A percentile compares a stretch with the other conserved stretches of the same genome.
Evolutionary conservation across 805 yeast species (phyloP).

Genomic region (Pichia eremophila): DNA sequence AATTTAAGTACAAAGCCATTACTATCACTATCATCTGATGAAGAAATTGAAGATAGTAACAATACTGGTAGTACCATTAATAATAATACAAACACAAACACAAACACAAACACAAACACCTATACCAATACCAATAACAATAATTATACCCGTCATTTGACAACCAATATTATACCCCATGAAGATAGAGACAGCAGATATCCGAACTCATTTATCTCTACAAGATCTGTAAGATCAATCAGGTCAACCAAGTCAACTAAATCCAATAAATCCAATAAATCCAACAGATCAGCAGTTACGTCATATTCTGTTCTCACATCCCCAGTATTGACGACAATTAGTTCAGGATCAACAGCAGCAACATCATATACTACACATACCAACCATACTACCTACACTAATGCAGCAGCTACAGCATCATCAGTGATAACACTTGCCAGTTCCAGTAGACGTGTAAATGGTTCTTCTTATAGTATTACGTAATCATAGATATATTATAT

Average conservation of each 20-base stretch:
- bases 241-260: not conserved
- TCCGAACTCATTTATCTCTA: not conserved
- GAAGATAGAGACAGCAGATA: not conserved
- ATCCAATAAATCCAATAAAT: not conserved
- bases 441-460: conserved; percentile 1
- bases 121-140: too few species aligned
- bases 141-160: not conserved
- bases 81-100: too few species aligned
- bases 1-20: conserved; percentile 38
- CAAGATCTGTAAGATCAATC: not conserved
- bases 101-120: too few species aligned
- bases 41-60: not conserved
- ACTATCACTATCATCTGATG: conserved; percentile 27
- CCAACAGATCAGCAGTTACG: not conserved
- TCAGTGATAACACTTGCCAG: conserved; percentile 7
- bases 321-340: conserved; percentile 8
- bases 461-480: not conserved
- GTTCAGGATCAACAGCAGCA: not conserved
- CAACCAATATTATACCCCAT: not conserved
- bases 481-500: too few species aligned
- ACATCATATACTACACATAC: not conserved
- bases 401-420: not conserved
- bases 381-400: not conserved
- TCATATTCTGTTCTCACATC: not conserved
- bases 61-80: too few species aligned